These are phyloP conservation scores for Thraustochytrium aureum DNA, from an alignment of 352 stramenopile species.

Conservation along the genomic window DNA sequence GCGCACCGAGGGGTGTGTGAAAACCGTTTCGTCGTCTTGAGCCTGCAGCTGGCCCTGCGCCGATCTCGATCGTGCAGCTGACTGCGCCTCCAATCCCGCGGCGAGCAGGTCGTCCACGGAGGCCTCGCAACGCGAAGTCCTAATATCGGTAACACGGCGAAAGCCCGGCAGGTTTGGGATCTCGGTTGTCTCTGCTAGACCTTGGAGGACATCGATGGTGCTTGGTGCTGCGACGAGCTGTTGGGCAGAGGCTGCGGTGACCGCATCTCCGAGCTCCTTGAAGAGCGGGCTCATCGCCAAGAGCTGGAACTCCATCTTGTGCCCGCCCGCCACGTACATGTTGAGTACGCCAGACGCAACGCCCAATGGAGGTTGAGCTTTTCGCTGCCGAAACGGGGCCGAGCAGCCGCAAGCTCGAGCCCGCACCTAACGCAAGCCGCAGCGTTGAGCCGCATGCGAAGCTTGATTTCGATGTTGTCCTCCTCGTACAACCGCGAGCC, in stretches of 20 bases:
- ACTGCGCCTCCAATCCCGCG: neutral
- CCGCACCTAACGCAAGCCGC: conserved; percentile 1
- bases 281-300: conserved; percentile 26
- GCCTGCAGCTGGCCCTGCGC: neutral
- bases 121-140: too few species aligned
- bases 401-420: neutral
- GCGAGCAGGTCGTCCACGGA: neutral
- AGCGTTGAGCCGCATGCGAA: neutral
- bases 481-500: neutral
- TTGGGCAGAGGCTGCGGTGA: neutral
- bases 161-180: neutral
- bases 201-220: neutral
- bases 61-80: too few species aligned
- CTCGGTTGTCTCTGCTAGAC: neutral
- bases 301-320: conserved; percentile 16
- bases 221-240: conserved; percentile 1
- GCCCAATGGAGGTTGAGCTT: conserved; percentile 13
- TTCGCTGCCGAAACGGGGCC: neutral
- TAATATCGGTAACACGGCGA: neutral
- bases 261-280: conserved; percentile 18
- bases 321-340: conserved; percentile 17
- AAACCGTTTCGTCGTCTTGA: neutral
- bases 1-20: neutral
- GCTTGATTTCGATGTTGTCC: neutral
- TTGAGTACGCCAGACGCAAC: conserved; percentile 10